Evolutionary conservation across 2,329 filamentous ascomycete genomes (phyloP).

Genomic region (Alternaria sp.): DNA sequence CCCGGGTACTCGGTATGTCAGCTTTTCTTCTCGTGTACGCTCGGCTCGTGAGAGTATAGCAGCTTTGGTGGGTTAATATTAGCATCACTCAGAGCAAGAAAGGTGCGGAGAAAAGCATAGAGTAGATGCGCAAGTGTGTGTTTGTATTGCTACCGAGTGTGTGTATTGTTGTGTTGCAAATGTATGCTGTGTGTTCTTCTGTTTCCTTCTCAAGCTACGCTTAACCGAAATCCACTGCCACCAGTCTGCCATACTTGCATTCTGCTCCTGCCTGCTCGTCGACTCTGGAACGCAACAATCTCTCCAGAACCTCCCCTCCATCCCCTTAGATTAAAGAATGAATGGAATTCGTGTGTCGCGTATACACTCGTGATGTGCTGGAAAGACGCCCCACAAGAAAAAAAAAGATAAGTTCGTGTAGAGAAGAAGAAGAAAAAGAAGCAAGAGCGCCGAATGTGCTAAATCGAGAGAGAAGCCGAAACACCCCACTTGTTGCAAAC

Average conservation of each 20-base stretch:
- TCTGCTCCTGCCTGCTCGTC: neutral
- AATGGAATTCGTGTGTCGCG: slow-evolving; percentile 30
- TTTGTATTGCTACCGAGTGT: slow-evolving; percentile 3
- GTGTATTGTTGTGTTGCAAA: neutral
- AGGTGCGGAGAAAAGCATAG: neutral
- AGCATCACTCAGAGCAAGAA: neutral
- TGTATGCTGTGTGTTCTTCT: neutral
- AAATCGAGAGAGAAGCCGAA: slow-evolving; percentile 4
- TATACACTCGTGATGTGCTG: slow-evolving; percentile 33
- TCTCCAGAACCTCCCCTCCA: neutral
- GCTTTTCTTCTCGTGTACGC: no score
- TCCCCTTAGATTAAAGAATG: slow-evolving; percentile 3
- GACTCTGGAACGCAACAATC: neutral
- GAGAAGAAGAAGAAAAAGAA: slow-evolving; percentile 4
- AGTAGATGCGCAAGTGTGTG: neutral
- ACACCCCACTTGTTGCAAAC: slow-evolving; percentile 6
- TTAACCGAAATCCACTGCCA: neutral
- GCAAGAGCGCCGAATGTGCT: neutral
- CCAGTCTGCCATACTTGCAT: neutral
- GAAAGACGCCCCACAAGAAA: slow-evolving; percentile 17
- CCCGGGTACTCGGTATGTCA: slow-evolving; percentile 1
- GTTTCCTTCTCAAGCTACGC: neutral
- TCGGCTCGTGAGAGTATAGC: neutral
- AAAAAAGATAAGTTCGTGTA: neutral
- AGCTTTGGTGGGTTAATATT: neutral